Evolutionary conservation across 257 asterid species (phyloP).

Genomic region (Fraxinus excelsior): DNA sequence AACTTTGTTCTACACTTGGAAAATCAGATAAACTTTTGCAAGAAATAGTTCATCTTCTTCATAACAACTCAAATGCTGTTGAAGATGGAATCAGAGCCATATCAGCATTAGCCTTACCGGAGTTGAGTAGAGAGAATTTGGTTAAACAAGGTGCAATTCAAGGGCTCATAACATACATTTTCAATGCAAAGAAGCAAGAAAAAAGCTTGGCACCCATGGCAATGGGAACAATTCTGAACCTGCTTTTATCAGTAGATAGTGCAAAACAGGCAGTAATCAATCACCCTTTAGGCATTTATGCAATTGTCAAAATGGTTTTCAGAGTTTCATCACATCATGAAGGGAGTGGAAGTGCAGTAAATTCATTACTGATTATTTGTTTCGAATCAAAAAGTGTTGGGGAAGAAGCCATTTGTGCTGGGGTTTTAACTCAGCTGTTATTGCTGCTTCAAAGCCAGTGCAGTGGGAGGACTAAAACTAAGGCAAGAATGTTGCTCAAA

Average conservation of each 20-base stretch:
- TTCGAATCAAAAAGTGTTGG: conserved; percentile 29
- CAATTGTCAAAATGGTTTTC: conserved; percentile 57
- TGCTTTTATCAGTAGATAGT: conserved; percentile 24
- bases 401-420: background rate
- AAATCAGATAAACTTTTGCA: conserved; percentile 26
- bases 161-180: conserved; percentile 35
- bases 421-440: conserved; percentile 24
- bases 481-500: conserved; percentile 54
- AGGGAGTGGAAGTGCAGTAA: conserved; percentile 60
- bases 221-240: conserved; percentile 36
- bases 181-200: conserved; percentile 21
- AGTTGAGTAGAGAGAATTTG: conserved; percentile 29
- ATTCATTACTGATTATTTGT: conserved; percentile 39
- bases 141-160: conserved; percentile 34
- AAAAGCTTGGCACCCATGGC: conserved; percentile 38
- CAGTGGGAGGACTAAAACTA: conserved; percentile 41
- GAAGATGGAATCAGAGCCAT: conserved; percentile 40
- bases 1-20: conserved; percentile 36
- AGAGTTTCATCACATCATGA: conserved; percentile 46
- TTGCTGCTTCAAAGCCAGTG: conserved; percentile 66
- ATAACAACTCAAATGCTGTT: conserved; percentile 11
- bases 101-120: conserved; percentile 31
- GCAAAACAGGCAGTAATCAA: conserved; percentile 30
- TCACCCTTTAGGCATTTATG: conserved; percentile 39
- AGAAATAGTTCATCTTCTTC: conserved; percentile 20